Evolutionary conservation across 768 basidiomycete species (phyloP), one percentile per base, ranked within the genome.

Genomic region (Tulasnella sp.): DNA sequence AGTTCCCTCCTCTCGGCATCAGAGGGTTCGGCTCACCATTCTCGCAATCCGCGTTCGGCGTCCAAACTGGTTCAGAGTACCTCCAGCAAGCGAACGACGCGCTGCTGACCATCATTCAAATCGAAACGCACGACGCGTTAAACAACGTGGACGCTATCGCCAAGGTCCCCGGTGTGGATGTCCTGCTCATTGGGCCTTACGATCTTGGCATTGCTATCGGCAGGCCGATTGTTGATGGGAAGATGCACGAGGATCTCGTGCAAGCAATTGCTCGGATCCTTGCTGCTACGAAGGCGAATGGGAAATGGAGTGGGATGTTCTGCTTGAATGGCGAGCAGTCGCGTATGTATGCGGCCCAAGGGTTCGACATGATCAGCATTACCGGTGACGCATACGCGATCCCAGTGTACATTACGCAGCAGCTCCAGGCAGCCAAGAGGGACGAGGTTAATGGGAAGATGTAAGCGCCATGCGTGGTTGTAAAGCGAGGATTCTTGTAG

Each of bases 1-100:
- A 70, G 53, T 72, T 70, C 65, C 69, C 70, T 5, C 67, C 70
- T 17, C 61, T 54, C 22, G 71, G 71, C 15, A 66, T 67, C 2
- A 59, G 71, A 46, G 71, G 71, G 19, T 67, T 63, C 56, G 71
- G 71, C 15, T 67, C 68, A 24, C 68, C 70, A 59, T 71, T 71
- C 64, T 65, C 68, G 2, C 64, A 66, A 9, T 66, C 67, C 41
- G 58, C 64, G 7, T 71, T 70, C 60, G 66, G 66, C 7, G 62
- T n/a, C n/a, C n/a, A n/a, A n/a, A n/a, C 51, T 38, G 15, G 34
- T 38, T 38, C 34, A 5, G 34, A 38, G 34, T 38, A 38, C 34
- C 34, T 38, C 34, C 34, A 38, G 34, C 34, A 38, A 38, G 68
- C 69, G 46, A 68, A 71, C 66, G 63, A 69, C 48, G 63, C 64